Base-by-base conservation (phyloP, 345 rosid genomes). In the Stellera chamaejasme region DNA sequence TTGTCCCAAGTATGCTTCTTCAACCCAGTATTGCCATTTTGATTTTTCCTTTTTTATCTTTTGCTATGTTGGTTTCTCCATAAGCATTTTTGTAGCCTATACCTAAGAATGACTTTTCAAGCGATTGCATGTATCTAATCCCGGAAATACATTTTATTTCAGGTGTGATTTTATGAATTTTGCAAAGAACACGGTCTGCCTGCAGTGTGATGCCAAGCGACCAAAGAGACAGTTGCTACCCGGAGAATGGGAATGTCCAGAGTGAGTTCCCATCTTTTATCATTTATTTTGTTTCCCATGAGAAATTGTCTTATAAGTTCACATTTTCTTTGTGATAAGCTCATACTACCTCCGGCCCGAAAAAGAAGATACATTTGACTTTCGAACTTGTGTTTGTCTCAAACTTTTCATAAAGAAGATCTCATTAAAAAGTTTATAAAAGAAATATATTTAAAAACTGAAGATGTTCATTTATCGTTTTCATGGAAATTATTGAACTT, bases 221-320 rank as follows among this genome's bases (percentile, higher is more conserved):
- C 96, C 97, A 12, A 93, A 93, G 82, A 82, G 96, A 62, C 92
- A 90, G 79, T 72, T 93, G 61, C 95, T 93, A 70, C 99, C 97
- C 13, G 99, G 99, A 62, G 99, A 93, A 77, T 93, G 99, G 99
- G 99, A 89, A 77, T 93, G 99, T 75, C 96, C 96, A 1, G 84
- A 79, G 99, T 93, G 85, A 75, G 99, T 72, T 74, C 62, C 28
- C 2, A 49, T 57, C 48, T 13, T 13, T 43, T 45, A 11, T 23
- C 42, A 12, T 50, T 23, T 16, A 19, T 26, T 44, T 25, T 43
- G 15, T n/a, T 27, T 6, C 39, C 39, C 39, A 5, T 32, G 39
- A 5, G 39, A 5, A 32, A 3, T 3, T 32, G 5, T 2, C 39
- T 32, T 32, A 8, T 32, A 32, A 32, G 39, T 32, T 32, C 39